Evolutionary conservation across 192 early-diverging fungal species (phyloP), one percentile per base, ranked within the genome.

Genomic region (Martensiomyces pterosporus): DNA sequence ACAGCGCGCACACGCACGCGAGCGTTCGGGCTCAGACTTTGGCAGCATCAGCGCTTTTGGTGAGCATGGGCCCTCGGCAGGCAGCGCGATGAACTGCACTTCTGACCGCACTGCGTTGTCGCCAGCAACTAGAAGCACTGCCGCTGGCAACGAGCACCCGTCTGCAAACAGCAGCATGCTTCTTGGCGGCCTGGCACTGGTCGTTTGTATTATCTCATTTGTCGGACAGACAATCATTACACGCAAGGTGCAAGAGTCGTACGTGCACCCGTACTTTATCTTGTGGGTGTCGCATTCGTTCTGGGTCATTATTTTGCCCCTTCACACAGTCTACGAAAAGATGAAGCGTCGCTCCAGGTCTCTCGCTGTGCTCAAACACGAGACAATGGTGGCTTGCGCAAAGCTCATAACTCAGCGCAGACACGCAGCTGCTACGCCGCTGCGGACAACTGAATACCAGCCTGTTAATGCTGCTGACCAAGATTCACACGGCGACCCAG

Each of bases 281-380:
- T 57, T 79, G 41, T 78, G 64, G 63, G 49, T 73, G 34, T 68
- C 76, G 54, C 76, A 79, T 42, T 75, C 76, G 48, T 55, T 63
- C 37, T 73, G 66, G 55, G 32, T 64, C 10, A 22, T 71, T 13
- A 51, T 67, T 27, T 40, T 79, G 52, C 71, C 71, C 33, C 39
- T 79, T 24, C 76, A 75, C 34, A 47, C 46, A 4, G 25, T 32
- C 6, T 60, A 55, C 27, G 71, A 70, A 39, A 52, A 64, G 56
- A 39, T 67, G 47, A 61, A 67, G 57, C 63, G 46, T 19, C 42
- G 46, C 14, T 26, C 60, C 32, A 45, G 62, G 32, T 57, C 60
- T 9, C 54, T 73, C 37, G 50, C 35, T 3, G 47, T 36, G 17
- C 65, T 73, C 9, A 56, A 44, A 52, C 37, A 43, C 27, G 69